These are phyloP conservation scores for Leccinum broughii DNA, from an alignment of 768 basidiomycete genomes.

Conservation along the genomic window DNA sequence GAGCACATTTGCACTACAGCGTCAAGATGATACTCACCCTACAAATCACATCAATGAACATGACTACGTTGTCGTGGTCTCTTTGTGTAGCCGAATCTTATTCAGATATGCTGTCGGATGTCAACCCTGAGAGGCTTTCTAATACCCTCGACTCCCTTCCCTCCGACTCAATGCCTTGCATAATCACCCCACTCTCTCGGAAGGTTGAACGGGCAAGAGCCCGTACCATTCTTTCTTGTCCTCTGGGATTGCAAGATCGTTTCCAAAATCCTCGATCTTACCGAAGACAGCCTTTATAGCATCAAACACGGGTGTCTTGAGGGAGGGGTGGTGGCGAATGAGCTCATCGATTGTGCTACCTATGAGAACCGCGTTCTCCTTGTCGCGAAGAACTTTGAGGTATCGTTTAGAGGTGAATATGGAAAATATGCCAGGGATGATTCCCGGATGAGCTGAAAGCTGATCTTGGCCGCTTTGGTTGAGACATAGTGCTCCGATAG, in stretches of 20 bases:
- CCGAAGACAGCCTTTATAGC: constrained; percentile 69
- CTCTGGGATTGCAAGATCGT: constrained; percentile 51
- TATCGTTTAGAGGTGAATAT: constrained; percentile 86
- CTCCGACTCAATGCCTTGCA: constrained; percentile 45
- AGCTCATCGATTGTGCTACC: constrained; percentile 94
- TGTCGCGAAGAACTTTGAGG: constrained; percentile 82
- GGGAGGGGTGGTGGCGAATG: constrained; percentile 88
- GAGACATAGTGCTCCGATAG: constrained; percentile 93
- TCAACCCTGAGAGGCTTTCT: constrained; percentile 21
- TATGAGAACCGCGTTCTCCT: constrained; percentile 87
- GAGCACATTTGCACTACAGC: constrained; percentile 1
- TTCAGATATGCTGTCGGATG: constrained; percentile 14
- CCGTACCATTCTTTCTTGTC: constrained; percentile 69
- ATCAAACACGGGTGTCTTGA: constrained; percentile 80
- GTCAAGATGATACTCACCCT: constrained; percentile 50
- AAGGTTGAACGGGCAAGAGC: constrained; percentile 38
- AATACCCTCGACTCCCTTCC: constrained; percentile 18
- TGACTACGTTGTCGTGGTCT: constrained; percentile 69
- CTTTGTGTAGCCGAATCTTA: constrained; percentile 43
- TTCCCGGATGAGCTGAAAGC: constrained; percentile 70
- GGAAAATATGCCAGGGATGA: constrained; percentile 82
- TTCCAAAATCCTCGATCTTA: constrained; percentile 75
- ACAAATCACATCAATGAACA: constrained; percentile 77
- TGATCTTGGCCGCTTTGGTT: constrained; percentile 88
- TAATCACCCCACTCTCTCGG: constrained; percentile 40